Base-by-base conservation (phyloP, 768 basidiomycete species). In the Pisolithus microcarpus region DNA sequence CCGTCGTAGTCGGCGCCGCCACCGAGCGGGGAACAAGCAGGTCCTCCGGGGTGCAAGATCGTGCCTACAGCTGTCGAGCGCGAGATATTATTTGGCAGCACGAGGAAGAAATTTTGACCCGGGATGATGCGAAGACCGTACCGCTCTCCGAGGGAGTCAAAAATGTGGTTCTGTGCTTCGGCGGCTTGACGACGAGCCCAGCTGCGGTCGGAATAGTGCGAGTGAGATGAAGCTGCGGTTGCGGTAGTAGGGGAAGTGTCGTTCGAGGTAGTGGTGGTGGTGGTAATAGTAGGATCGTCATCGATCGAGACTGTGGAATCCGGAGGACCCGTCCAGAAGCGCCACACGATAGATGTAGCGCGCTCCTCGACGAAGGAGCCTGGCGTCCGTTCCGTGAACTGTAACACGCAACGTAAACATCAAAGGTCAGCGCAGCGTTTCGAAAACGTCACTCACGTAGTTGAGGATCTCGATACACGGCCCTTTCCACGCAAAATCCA, bases 101-200 rank as follows among this genome's bases (percentile, higher is more conserved):
- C 82, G 48, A 91, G 80, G 78, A 91, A 91, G 46, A 78, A 79
- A 65, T 83, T 88, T 49, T 77, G 71, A 2, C 87, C 87, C 0
- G 89, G 89, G 47, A 91, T 86, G 61, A 91, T 91, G 21, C 89
- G 82, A 7, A 92, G 70, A 1, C 86, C 85, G 61, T 87, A 91
- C 0, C 85, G 81, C 62, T 91, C 88, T 38, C 88, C 88, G 31
- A 90, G 80, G 58, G 84, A 86, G 64, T 91, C 90, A 61, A 89
- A 91, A 55, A 91, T 88, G 60, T 92, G 91, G 67, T 93, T 93
- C 67, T 92, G 91, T 18, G 91, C 91, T 63, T 91, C 90, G 0
- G 88, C 87, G 1, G 91, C 91, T 62, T 92, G 90, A 19, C 91
- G 72, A 30, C 85, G 77, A 0, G 89, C 91, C 91, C 91, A 93